A percentile compares a stretch with the other conserved stretches of the same genome.
Evolutionary conservation across 2,329 filamentous ascomycete genomes (phyloP).

Genomic region (Colletotrichum orbiculare): DNA sequence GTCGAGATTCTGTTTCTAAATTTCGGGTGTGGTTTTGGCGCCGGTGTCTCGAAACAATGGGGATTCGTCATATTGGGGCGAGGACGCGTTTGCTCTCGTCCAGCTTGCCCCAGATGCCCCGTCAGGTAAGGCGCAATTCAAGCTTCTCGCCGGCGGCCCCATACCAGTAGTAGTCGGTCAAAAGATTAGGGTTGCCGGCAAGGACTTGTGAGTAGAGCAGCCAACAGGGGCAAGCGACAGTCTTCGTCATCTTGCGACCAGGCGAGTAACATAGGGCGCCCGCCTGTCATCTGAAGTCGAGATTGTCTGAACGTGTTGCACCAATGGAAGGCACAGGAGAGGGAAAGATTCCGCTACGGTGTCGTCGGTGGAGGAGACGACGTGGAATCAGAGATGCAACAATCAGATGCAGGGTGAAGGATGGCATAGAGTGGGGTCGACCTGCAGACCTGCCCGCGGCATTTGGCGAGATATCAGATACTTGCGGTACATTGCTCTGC

Average conservation of each 20-base stretch:
- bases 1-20: conserved; percentile 9
- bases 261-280: conserved; percentile 16
- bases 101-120: conserved; percentile 32
- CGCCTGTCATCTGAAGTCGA: conserved; percentile 27
- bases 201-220: conserved; percentile 5
- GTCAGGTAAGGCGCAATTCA: conserved; percentile 35
- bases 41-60: conserved; percentile 24
- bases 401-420: conserved; percentile 29
- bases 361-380: conserved; percentile 28
- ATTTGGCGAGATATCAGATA: too few relatives aligned
- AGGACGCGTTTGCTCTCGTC: conserved; percentile 27
- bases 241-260: conserved; percentile 26
- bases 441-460: background rate
- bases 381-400: conserved; percentile 35
- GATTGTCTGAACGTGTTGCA: background rate
- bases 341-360: conserved; percentile 18
- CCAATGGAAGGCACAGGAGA: conserved; percentile 17
- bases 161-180: background rate
- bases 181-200: conserved; percentile 30
- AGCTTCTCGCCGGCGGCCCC: conserved; percentile 23
- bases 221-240: background rate
- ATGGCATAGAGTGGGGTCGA: conserved; percentile 10
- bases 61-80: conserved; percentile 25
- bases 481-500: too few relatives aligned
- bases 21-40: conserved; percentile 3